Evolutionary conservation across 2,329 filamentous ascomycete species (phyloP).

Genomic region (Emmonsiellopsis sp.): DNA sequence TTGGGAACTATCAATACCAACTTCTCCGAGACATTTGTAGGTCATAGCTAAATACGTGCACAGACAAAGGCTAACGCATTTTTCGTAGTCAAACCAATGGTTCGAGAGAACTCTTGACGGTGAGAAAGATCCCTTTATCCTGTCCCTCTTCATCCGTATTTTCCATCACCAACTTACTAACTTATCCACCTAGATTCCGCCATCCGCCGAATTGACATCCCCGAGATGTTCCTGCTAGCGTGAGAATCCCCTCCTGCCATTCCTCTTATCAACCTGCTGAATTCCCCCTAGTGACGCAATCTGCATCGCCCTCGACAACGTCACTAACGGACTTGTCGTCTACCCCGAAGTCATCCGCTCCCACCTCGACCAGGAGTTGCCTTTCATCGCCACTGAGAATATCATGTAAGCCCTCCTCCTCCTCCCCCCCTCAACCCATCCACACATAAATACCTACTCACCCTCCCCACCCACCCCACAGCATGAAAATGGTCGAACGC

Average conservation of each 20-base stretch:
- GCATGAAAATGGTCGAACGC: slow-evolving; percentile 63
- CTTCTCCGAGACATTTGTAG: slow-evolving; percentile 54
- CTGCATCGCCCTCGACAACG: slow-evolving; percentile 58
- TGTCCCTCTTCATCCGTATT: neutral
- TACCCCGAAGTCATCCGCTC: slow-evolving; percentile 65
- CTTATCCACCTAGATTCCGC: slow-evolving; percentile 16
- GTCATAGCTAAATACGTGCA: no score
- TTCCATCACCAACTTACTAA: neutral
- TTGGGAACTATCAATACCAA: slow-evolving; percentile 46
- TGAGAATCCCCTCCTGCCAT: no score
- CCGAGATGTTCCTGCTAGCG: slow-evolving; percentile 58
- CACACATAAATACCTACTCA: no score
- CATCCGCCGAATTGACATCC: slow-evolving; percentile 47
- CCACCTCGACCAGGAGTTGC: slow-evolving; percentile 42
- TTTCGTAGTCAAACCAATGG: slow-evolving; percentile 51
- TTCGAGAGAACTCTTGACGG: slow-evolving; percentile 69
- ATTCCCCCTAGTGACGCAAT: slow-evolving; percentile 45
- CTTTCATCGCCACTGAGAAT: slow-evolving; percentile 68
- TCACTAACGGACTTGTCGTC: slow-evolving; percentile 61
- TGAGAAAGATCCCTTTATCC: slow-evolving; percentile 54
- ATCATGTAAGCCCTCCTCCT: neutral
- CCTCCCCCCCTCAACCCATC: no score
- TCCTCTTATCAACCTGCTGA: no score
- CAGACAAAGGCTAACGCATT: no score
- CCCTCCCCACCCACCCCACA: slow-evolving; percentile 33